Conservation (phyloP, 1,284 basidiomycete genomes). For the Apiotrichum montevideense region DNA sequence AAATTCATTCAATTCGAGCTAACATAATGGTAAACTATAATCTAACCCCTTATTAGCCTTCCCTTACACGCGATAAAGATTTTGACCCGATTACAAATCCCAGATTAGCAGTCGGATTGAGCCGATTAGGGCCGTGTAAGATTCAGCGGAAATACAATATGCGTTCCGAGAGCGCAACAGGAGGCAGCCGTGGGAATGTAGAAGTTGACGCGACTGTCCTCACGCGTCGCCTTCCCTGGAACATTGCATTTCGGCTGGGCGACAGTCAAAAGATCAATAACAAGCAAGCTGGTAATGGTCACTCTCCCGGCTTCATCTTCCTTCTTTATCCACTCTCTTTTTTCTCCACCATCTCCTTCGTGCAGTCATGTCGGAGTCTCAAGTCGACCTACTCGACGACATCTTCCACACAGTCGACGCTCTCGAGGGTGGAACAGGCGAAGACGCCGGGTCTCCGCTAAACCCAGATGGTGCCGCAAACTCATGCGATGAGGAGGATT, state of each 20-base stretch:
- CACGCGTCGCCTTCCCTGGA: neutral
- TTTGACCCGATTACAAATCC: no score
- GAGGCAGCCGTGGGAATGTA: no score
- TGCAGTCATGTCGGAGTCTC: neutral
- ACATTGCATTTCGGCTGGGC: no score
- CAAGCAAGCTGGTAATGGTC: neutral
- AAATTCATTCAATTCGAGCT: no score
- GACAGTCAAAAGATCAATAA: neutral
- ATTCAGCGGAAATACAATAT: no score
- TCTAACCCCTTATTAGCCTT: no score
- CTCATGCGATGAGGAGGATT: constrained; percentile 20
- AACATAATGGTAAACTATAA: no score
- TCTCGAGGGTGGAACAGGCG: neutral
- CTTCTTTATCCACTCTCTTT: constrained; percentile 7
- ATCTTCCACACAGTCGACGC: constrained; percentile 18
- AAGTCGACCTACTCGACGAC: constrained; percentile 14
- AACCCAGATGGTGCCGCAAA: constrained; percentile 8
- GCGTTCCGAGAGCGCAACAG: no score
- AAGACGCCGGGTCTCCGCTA: neutral
- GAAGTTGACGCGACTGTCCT: constrained; percentile 13
- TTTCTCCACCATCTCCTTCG: constrained; percentile 8
- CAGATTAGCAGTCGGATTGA: no score
- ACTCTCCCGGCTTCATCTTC: neutral
- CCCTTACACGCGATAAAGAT: no score
- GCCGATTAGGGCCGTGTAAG: no score